These are phyloP conservation scores for Penicillium sp. DNA, from an alignment of 2,329 filamentous ascomycete species.

Conservation along the genomic window DNA sequence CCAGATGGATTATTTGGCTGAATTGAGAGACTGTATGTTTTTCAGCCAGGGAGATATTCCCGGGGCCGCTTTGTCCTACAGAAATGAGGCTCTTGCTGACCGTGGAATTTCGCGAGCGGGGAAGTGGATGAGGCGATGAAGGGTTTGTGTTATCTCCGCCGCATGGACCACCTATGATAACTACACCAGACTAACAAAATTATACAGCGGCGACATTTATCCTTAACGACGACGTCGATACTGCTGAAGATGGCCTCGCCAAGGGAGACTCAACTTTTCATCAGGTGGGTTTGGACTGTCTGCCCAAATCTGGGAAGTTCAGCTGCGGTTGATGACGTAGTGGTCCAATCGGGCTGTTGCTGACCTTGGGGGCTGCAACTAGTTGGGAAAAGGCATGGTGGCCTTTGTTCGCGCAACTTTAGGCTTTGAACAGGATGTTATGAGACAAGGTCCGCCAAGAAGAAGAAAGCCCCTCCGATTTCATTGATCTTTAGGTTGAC, in stretches of 20 bases:
- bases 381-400: constrained; percentile 77
- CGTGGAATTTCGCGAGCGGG: constrained; percentile 19
- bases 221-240: constrained; percentile 87
- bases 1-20: constrained; percentile 57
- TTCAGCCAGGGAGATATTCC: neutral
- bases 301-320: neutral
- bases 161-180: neutral
- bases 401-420: constrained; percentile 83
- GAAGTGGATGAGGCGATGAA: constrained; percentile 44
- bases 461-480: neutral
- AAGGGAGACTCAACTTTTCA: constrained; percentile 84
- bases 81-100: constrained; percentile 5
- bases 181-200: neutral
- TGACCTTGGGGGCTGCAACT: constrained; percentile 16
- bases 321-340: constrained; percentile 7
- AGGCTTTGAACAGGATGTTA: constrained; percentile 88
- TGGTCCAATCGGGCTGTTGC: neutral
- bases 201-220: constrained; percentile 65
- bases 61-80: neutral
- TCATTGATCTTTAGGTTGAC: neutral
- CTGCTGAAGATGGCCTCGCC: constrained; percentile 71
- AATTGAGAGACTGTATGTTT: constrained; percentile 52
- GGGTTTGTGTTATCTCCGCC: constrained; percentile 34
- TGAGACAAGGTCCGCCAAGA: constrained; percentile 64
- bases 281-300: constrained; percentile 49